Evolutionary conservation across 768 basidiomycete species (phyloP).

Genomic region (Lactarius psammicola): DNA sequence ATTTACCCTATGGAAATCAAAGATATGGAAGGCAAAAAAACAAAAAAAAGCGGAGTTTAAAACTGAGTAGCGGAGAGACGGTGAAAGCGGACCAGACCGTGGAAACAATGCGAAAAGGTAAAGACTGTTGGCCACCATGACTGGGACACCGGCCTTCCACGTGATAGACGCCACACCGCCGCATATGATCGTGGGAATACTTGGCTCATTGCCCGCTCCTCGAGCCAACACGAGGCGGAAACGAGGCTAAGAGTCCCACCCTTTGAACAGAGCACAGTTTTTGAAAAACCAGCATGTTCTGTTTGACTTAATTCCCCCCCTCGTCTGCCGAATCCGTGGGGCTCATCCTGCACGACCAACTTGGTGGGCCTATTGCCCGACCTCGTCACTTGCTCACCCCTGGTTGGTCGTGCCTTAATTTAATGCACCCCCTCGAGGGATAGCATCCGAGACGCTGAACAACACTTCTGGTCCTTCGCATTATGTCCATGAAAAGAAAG

Average conservation of each 20-base stretch:
- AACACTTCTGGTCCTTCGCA: neutral
- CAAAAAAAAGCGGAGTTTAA: too few relatives aligned
- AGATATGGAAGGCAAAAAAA: too few relatives aligned
- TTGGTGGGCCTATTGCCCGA: neutral
- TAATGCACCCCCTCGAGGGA: constrained; percentile 1
- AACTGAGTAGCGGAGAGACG: too few relatives aligned
- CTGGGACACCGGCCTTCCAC: too few relatives aligned
- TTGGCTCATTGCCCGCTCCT: neutral
- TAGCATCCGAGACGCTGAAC: neutral
- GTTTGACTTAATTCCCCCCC: neutral
- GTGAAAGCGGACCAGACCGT: too few relatives aligned
- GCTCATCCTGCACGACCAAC: neutral
- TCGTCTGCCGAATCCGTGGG: neutral
- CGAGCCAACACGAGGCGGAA: neutral
- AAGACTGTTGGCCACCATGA: too few relatives aligned
- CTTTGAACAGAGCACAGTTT: neutral
- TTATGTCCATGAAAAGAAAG: constrained; percentile 3
- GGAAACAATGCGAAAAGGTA: too few relatives aligned
- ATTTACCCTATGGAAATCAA: too few relatives aligned
- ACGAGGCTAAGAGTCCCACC: constrained; percentile 17
- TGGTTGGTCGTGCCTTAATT: constrained; percentile 12
- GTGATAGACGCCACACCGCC: neutral
- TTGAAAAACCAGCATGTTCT: neutral
- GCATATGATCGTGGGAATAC: constrained; percentile 2
- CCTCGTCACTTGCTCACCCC: neutral